Evolutionary conservation across 2,329 filamentous ascomycete species (phyloP).

Genomic region (Xylaria hypoxylon): DNA sequence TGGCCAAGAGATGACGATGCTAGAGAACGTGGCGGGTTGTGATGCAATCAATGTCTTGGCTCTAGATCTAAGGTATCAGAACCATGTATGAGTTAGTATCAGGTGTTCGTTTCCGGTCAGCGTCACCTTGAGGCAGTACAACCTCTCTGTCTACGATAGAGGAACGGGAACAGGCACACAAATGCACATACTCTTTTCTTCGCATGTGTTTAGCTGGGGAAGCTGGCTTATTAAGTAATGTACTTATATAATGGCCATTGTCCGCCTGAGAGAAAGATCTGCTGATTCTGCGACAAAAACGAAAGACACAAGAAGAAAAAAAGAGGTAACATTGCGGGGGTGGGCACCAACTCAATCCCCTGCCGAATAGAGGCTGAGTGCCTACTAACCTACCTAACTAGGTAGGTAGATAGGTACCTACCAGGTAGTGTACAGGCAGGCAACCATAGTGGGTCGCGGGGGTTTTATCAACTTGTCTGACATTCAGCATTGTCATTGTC

Average conservation of each 20-base stretch:
- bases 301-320: neutral
- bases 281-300: neutral
- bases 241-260: neutral
- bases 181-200: neutral
- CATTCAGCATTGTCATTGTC: too few species aligned
- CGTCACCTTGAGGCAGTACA: neutral
- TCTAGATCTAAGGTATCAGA: constrained; percentile 8
- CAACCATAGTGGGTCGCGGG: too few species aligned
- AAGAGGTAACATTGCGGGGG: constrained; percentile 26
- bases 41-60: constrained; percentile 33
- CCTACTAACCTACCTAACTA: neutral
- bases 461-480: too few species aligned
- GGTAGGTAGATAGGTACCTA: neutral
- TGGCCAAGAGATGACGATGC: constrained; percentile 32
- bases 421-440: too few species aligned
- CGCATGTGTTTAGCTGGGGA: neutral
- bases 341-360: constrained; percentile 12
- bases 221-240: neutral
- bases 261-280: constrained; percentile 8
- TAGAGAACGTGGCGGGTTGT: constrained; percentile 30
- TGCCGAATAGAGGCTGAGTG: neutral
- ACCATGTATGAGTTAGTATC: neutral
- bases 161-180: neutral
- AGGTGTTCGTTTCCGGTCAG: constrained; percentile 4
- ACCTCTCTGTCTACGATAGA: neutral